Conservation (phyloP, 2,329 filamentous ascomycete genomes). For the Penicillium sp. region DNA sequence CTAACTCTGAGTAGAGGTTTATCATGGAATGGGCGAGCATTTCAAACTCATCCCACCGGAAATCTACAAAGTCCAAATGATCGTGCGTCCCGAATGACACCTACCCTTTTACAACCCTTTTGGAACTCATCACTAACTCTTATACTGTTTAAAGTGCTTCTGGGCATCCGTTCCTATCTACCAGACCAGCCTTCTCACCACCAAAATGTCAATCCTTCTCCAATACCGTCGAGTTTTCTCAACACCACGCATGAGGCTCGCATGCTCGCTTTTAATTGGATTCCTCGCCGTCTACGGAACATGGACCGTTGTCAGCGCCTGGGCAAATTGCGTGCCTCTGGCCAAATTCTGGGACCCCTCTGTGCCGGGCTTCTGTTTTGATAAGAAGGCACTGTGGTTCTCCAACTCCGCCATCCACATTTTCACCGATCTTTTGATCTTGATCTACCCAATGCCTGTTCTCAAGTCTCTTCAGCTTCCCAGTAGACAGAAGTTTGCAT, state of each 20-base stretch:
- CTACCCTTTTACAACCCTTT: neutral
- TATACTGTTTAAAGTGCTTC: constrained; percentile 26
- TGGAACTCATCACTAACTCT: neutral
- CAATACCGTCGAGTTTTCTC: constrained; percentile 43
- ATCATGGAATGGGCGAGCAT: constrained; percentile 36
- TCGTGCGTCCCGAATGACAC: constrained; percentile 17
- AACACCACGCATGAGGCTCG: constrained; percentile 34
- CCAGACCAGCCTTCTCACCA: constrained; percentile 37
- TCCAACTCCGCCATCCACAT: constrained; percentile 50
- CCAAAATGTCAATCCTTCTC: constrained; percentile 41
- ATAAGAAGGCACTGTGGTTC: constrained; percentile 48
- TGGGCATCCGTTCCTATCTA: constrained; percentile 40
- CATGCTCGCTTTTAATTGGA: constrained; percentile 39
- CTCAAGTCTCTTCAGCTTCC: constrained; percentile 47
- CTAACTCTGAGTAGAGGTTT: constrained; percentile 24
- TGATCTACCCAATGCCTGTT: constrained; percentile 47
- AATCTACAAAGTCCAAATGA: constrained; percentile 30
- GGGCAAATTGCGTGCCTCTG: constrained; percentile 36
- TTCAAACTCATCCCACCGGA: constrained; percentile 21
- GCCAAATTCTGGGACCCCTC: constrained; percentile 34
- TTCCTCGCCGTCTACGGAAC: constrained; percentile 37
- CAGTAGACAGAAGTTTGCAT: constrained; percentile 42
- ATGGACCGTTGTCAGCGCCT: constrained; percentile 37
- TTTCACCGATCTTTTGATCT: constrained; percentile 46
- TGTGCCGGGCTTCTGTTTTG: constrained; percentile 38